Conservation (phyloP, 1,284 basidiomycete genomes). For the Polyporus tsugae region DNA sequence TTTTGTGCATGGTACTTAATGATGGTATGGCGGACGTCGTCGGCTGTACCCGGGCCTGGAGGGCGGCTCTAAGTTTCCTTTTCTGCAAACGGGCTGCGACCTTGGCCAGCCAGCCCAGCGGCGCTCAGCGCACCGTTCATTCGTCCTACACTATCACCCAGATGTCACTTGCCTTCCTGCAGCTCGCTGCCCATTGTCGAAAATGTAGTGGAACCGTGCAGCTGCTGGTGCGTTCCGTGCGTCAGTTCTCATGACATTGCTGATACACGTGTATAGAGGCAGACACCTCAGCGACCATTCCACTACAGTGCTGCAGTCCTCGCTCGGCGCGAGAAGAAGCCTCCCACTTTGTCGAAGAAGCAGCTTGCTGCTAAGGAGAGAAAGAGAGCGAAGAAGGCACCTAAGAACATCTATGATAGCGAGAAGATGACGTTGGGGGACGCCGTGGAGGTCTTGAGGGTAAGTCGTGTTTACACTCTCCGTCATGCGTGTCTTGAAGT, state of each 20-base stretch:
- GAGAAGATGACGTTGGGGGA: constrained; percentile 71
- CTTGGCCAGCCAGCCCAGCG: neutral
- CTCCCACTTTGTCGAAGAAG: constrained; percentile 67
- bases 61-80: constrained; percentile 12
- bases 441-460: constrained; percentile 74
- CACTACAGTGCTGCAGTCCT: constrained; percentile 54
- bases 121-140: neutral
- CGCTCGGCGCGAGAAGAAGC: constrained; percentile 56
- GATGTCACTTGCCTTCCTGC: constrained; percentile 35
- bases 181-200: constrained; percentile 34
- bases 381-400: constrained; percentile 54
- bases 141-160: neutral
- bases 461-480: constrained; percentile 46
- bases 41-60: neutral
- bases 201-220: constrained; percentile 31
- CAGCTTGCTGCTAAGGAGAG: constrained; percentile 65
- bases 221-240: constrained; percentile 7
- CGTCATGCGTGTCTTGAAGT: constrained; percentile 1
- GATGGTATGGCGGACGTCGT: neutral
- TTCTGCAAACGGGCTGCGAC: constrained; percentile 15
- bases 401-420: constrained; percentile 56
- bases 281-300: constrained; percentile 51
- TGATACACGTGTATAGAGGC: constrained; percentile 25
- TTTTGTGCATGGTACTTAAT: neutral
- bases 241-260: neutral